Percentiles rank a stretch among this genome's conserved stretches.
Evolutionary conservation across 2,329 filamentous ascomycete species (phyloP).

Genomic region (Tolypocladium endophyticum): DNA sequence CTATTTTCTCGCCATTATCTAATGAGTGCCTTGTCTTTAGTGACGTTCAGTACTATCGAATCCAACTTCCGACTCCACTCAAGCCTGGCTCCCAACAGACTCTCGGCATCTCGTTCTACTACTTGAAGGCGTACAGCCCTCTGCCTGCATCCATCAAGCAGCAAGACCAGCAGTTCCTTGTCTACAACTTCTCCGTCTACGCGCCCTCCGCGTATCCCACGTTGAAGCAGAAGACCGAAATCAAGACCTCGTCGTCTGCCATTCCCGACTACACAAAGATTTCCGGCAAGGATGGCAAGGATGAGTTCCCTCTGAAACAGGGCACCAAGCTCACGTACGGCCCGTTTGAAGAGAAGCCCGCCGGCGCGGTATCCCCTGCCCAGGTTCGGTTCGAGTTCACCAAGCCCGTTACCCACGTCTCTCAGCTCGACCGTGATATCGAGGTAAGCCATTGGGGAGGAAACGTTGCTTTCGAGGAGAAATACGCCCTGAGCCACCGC

Average conservation of each 20-base stretch:
- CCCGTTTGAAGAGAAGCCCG: constrained; percentile 73
- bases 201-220: constrained; percentile 74
- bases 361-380: constrained; percentile 62
- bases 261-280: constrained; percentile 80
- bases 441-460: constrained; percentile 98
- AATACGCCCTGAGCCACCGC: constrained; percentile 78
- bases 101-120: constrained; percentile 74
- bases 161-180: constrained; percentile 74
- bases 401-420: constrained; percentile 75
- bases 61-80: constrained; percentile 68
- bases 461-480: constrained; percentile 89
- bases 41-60: constrained; percentile 71
- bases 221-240: constrained; percentile 89
- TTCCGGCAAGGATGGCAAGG: constrained; percentile 45
- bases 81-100: constrained; percentile 70
- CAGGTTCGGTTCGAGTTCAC: constrained; percentile 90
- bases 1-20: background rate
- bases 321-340: constrained; percentile 84
- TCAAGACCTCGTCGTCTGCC: constrained; percentile 72
- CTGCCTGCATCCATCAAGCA: constrained; percentile 78
- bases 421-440: constrained; percentile 74
- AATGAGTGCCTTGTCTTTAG: constrained; percentile 28
- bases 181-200: constrained; percentile 79
- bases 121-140: constrained; percentile 68
- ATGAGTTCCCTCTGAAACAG: constrained; percentile 65